Evolutionary conservation across 495 filamentous ascomycete genomes (phyloP), one percentile per base, ranked within the genome.

Genomic region (Xylaria longipes): DNA sequence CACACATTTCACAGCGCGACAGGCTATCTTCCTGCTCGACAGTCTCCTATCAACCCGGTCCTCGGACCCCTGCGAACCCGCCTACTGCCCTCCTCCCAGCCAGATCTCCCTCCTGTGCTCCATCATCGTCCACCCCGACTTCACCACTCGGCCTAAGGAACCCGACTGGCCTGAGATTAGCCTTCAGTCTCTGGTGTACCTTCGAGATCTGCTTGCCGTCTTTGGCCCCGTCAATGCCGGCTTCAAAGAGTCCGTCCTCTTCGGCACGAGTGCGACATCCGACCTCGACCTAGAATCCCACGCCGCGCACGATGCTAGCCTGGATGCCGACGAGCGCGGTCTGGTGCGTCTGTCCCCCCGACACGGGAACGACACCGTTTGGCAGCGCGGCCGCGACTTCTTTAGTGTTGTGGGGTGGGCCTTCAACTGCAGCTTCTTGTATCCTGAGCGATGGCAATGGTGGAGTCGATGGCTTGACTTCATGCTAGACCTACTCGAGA

Each of bases 321-420:
- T 29, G 0, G 75, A 83, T 68, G 77, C 79, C 5, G 85, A 83
- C 15, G 85, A 85, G 48, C 72, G 82, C 37, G 82, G 88, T 9
- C 75, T 85, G 29, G 80, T 86, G 20, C 84, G 87, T 0, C 80
- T 95, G 35, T 91, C 89, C 1, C 75, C 70, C 9, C 67, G 61
- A 45, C 64, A 76, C 35, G 86, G 88, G 29, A 81, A 85, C n/a
- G 88, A 88, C 12, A 88, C 92, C 3, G 61, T 98, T 7, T 97
- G 92, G 89, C 79, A 82, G 20, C 85, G 88, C 25, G 93, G 90
- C 0, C 89, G 91, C 33, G 93, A 97, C 76, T 95, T 98, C 72
- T 99, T 97, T 93, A 88, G 91, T 50, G 87, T 92, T 0, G 89
- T 95, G 1, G 96, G 96, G 5, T 98, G 96, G 96, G 91, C 92